Percentiles rank a stretch among this genome's conserved stretches.
Evolutionary conservation across 805 yeast species (phyloP).

Genomic region (Kluyveromyces aestuarii): DNA sequence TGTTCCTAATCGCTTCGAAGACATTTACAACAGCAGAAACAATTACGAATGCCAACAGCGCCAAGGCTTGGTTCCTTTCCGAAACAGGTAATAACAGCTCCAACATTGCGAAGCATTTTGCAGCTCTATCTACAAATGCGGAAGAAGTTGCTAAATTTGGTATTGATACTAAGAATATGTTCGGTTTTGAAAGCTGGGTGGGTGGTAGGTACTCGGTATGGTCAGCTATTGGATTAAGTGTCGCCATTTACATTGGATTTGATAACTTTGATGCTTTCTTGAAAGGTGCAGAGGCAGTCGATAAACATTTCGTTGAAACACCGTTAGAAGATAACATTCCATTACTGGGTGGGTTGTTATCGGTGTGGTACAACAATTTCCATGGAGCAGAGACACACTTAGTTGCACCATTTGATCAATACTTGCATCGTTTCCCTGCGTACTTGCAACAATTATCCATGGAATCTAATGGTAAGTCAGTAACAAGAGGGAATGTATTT

Average conservation of each 20-base stretch:
- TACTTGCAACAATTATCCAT: constrained; percentile 96
- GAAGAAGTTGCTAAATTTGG: constrained; percentile 89
- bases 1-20: constrained; percentile 89
- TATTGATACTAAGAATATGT: constrained; percentile 96
- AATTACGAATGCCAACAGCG: constrained; percentile 89
- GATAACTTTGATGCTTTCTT: constrained; percentile 89
- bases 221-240: constrained; percentile 97
- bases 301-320: constrained; percentile 75
- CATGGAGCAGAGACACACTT: constrained; percentile 96
- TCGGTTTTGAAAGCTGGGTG: constrained; percentile 97
- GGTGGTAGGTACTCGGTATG: constrained; percentile 99
- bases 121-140: constrained; percentile 91
- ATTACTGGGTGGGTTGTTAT: constrained; percentile 81
- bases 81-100: constrained; percentile 47
- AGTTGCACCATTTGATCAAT: constrained; percentile 98
- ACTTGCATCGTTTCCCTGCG: constrained; percentile 98
- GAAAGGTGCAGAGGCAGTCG: constrained; percentile 97
- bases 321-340: constrained; percentile 92
- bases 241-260: constrained; percentile 89
- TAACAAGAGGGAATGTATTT: constrained; percentile 83
- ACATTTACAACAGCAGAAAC: constrained; percentile 99
- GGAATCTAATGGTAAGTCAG: constrained; percentile 99
- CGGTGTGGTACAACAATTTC: constrained; percentile 98
- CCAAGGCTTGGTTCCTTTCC: constrained; percentile 87
- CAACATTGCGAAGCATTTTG: constrained; percentile 94